phyloP scores from a whole-genome alignment of 2,329 filamentous ascomycete genomes.

The Beauveria varroae region DNA sequence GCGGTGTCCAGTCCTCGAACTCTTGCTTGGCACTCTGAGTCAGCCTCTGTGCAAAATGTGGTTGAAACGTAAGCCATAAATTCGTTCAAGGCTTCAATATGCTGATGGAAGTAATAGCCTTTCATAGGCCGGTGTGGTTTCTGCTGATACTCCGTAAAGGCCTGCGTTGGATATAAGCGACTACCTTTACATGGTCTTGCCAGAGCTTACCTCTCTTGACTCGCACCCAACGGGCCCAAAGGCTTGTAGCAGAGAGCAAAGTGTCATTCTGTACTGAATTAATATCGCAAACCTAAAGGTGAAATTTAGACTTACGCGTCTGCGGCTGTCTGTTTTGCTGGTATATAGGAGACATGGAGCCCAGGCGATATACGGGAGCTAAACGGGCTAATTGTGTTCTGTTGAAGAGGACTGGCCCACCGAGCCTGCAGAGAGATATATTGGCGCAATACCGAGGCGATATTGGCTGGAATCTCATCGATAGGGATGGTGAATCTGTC shows the following conservation, averaged over 20 bases:
- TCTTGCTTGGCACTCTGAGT: constrained; percentile 42
- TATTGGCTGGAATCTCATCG: constrained; percentile 63
- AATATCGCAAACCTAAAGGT: background rate
- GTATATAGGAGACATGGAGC: constrained; percentile 72
- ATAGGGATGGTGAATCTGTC: constrained; percentile 68
- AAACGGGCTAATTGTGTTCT: constrained; percentile 60
- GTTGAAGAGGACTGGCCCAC: constrained; percentile 58
- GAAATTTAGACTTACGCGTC: constrained; percentile 16
- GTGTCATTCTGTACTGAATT: constrained; percentile 19
- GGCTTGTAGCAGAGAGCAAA: constrained; percentile 52
- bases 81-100: constrained; percentile 47
- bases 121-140: constrained; percentile 27
- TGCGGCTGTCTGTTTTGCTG: constrained; percentile 22
- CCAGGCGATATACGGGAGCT: constrained; percentile 70
- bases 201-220: constrained; percentile 19
- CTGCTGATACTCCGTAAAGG: constrained; percentile 52
- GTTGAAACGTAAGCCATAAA: constrained; percentile 47
- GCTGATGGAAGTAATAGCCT: constrained; percentile 63
- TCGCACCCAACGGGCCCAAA: constrained; percentile 53
- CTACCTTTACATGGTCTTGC: constrained; percentile 11
- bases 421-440: constrained; percentile 69
- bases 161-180: constrained; percentile 30
- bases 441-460: constrained; percentile 54
- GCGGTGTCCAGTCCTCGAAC: constrained; percentile 41
- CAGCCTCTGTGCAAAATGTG: constrained; percentile 41